These are phyloP conservation scores for Colletotrichum caudatum DNA, from an alignment of 2,329 filamentous ascomycete species.

Conservation along the genomic window DNA sequence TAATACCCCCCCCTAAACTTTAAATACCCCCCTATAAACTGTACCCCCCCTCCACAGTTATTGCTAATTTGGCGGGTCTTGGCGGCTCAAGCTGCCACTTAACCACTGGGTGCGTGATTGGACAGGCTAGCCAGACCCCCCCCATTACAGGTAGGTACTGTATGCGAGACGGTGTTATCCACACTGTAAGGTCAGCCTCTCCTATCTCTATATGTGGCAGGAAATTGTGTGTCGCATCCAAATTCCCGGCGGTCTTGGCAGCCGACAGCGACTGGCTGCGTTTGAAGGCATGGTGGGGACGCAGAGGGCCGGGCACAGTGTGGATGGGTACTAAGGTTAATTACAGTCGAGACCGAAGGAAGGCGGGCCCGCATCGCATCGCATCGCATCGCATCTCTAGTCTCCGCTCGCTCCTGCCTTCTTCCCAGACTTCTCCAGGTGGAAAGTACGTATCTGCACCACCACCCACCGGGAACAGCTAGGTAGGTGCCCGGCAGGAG, in stretches of 20 bases:
- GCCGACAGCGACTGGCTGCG: conserved; percentile 14
- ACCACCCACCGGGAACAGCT: no score
- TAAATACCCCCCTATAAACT: no score
- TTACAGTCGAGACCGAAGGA: conserved; percentile 7
- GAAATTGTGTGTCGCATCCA: conserved; percentile 37
- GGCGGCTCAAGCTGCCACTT: conserved; percentile 20
- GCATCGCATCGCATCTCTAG: background rate
- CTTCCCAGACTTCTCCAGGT: background rate
- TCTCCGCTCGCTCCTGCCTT: background rate
- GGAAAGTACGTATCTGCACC: background rate
- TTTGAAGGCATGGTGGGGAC: background rate
- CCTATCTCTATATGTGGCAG: conserved; percentile 14
- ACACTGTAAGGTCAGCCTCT: background rate
- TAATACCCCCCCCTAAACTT: no score
- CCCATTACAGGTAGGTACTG: background rate
- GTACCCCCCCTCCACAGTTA: background rate
- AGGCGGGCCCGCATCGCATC: background rate
- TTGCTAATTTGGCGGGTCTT: conserved; percentile 37
- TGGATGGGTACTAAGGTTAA: background rate
- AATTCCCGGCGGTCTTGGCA: conserved; percentile 38
- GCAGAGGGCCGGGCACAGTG: conserved; percentile 11
- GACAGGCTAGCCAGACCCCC: background rate
- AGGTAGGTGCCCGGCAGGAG: background rate
- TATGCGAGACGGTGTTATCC: background rate
- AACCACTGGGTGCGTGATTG: background rate